Evolutionary conservation across 768 basidiomycete genomes (phyloP).

Genomic region (Lactifluus rugatus): DNA sequence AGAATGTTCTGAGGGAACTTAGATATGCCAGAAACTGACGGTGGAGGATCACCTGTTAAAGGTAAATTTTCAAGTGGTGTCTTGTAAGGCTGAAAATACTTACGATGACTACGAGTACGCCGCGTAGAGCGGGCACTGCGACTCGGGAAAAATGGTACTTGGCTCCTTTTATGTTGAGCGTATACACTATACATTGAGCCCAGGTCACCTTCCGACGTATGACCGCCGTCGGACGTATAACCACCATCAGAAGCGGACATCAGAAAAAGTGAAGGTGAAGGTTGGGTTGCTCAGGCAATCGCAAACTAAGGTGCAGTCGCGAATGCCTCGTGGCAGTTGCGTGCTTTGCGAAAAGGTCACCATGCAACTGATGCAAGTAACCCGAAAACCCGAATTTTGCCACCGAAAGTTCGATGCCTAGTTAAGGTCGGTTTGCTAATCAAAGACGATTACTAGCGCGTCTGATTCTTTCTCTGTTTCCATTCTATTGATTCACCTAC

Average conservation of each 20-base stretch:
- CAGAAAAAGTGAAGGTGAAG: neutral
- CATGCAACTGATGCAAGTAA: too few relatives aligned
- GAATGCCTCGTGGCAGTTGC: too few relatives aligned
- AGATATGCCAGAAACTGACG: neutral
- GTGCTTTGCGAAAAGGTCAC: too few relatives aligned
- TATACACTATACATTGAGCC: neutral
- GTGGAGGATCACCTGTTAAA: neutral
- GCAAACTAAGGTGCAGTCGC: neutral
- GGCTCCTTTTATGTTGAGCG: neutral
- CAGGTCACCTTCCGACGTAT: neutral
- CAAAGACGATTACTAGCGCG: too few relatives aligned
- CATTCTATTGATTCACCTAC: too few relatives aligned
- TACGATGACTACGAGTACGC: neutral
- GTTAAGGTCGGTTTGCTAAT: too few relatives aligned
- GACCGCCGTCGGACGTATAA: neutral
- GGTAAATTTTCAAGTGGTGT: neutral
- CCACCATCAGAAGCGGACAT: neutral
- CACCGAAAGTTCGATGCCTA: too few relatives aligned
- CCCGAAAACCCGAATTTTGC: too few relatives aligned
- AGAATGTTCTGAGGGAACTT: neutral
- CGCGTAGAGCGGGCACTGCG: too few relatives aligned
- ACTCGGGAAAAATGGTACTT: too few relatives aligned
- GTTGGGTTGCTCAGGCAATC: neutral
- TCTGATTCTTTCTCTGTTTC: too few relatives aligned
- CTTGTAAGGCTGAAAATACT: neutral